These are phyloP conservation scores for Leccinum pallidistipes DNA, from an alignment of 1,284 basidiomycete genomes.

Conservation along the genomic window DNA sequence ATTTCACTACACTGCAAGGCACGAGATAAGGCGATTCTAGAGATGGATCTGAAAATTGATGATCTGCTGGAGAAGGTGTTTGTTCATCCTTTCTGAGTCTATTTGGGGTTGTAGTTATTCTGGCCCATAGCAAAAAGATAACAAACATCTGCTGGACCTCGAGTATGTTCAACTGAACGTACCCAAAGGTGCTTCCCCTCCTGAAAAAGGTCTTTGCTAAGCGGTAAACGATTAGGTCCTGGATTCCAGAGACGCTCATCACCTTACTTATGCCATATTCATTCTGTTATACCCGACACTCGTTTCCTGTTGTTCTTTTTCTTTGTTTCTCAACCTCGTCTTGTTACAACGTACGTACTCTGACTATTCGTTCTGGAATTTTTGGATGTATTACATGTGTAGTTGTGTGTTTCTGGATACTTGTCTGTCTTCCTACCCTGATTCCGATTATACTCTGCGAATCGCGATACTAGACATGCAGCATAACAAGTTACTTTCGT, in stretches of 20 bases:
- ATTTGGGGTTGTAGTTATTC: constrained; percentile 15
- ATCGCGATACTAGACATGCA: constrained; percentile 8
- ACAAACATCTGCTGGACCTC: constrained; percentile 91
- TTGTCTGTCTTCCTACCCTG: constrained; percentile 34
- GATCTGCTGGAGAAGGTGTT: constrained; percentile 93
- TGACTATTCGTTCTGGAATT: constrained; percentile 32
- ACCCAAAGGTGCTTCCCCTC: constrained; percentile 87
- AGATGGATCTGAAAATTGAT: constrained; percentile 99
- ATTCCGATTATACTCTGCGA: no score
- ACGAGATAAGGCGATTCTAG: constrained; percentile 97
- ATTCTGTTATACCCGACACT: constrained; percentile 30
- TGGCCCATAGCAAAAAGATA: constrained; percentile 88
- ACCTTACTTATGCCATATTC: constrained; percentile 36
- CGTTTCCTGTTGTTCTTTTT: constrained; percentile 17
- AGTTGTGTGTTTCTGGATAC: constrained; percentile 40
- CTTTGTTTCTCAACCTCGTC: constrained; percentile 18
- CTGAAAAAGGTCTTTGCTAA: constrained; percentile 91
- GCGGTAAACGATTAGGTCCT: constrained; percentile 49
- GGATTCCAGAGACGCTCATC: constrained; percentile 4
- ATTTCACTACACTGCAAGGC: constrained; percentile 99
- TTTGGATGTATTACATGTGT: constrained; percentile 37
- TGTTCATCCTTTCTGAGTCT: constrained; percentile 1
- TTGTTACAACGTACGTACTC: constrained; percentile 20
- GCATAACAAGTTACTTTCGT: neutral
- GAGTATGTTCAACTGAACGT: constrained; percentile 99